A percentile compares a stretch with the other conserved stretches of the same genome.
Evolutionary conservation across 1,284 basidiomycete genomes (phyloP).

Genomic region (Leccinum ponderosum): DNA sequence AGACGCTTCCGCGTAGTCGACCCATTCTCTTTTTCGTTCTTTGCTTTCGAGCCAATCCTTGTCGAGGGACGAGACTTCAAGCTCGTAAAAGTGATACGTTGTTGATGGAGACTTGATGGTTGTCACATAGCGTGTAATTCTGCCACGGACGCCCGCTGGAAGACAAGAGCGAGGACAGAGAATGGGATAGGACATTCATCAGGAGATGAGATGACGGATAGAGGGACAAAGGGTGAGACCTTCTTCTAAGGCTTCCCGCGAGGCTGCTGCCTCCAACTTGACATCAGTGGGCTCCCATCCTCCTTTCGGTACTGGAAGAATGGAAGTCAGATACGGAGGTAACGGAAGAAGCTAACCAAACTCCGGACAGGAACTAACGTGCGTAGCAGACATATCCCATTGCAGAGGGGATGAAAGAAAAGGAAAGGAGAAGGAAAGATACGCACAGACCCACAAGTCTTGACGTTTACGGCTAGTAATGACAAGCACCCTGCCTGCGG

Average conservation of each 20-base stretch:
- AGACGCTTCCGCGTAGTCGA: slow-evolving; percentile 77
- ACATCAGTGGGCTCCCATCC: slow-evolving; percentile 81
- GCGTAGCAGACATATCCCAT: slow-evolving; percentile 8
- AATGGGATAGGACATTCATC: slow-evolving; percentile 52
- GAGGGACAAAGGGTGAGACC: slow-evolving; percentile 83
- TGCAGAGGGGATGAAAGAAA: slow-evolving; percentile 2
- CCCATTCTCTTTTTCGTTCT: slow-evolving; percentile 80
- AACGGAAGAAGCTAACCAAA: slow-evolving; percentile 6
- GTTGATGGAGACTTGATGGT: slow-evolving; percentile 75
- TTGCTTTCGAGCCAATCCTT: slow-evolving; percentile 74
- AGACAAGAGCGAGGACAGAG: slow-evolving; percentile 34
- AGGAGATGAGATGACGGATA: slow-evolving; percentile 71
- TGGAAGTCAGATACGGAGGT: slow-evolving; percentile 13
- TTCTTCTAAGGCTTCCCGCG: slow-evolving; percentile 88
- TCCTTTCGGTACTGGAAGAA: slow-evolving; percentile 73
- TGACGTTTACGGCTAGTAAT: slow-evolving; percentile 80
- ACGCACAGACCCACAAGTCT: slow-evolving; percentile 84
- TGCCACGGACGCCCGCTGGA: slow-evolving; percentile 79
- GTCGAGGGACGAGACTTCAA: slow-evolving; percentile 74
- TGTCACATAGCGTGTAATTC: slow-evolving; percentile 72
- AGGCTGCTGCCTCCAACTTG: slow-evolving; percentile 78
- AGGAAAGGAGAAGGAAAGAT: slow-evolving; percentile 10
- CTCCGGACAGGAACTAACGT: slow-evolving; percentile 9
- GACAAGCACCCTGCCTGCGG: slow-evolving; percentile 73
- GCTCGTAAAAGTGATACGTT: slow-evolving; percentile 85